phyloP scores from a whole-genome alignment of 2,329 filamentous ascomycete species.

The Colletotrichum limetticola region DNA sequence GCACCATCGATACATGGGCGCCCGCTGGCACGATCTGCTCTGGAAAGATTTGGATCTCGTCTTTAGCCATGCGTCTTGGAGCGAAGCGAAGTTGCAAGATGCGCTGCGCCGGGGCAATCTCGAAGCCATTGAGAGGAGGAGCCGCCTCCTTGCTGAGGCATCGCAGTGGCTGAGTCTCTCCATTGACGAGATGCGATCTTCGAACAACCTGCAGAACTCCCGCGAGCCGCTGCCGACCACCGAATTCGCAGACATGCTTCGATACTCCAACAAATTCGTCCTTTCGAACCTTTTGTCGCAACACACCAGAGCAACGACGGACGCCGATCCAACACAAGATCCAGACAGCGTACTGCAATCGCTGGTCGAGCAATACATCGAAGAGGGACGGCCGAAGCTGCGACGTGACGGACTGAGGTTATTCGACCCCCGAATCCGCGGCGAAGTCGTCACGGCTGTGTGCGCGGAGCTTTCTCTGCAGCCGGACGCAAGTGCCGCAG shows the following conservation, averaged over 20 bases:
- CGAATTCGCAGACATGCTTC: constrained; percentile 33
- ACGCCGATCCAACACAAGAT: not conserved
- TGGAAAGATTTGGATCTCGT: constrained; percentile 35
- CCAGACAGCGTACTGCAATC: constrained; percentile 12
- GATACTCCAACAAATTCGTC: constrained; percentile 29
- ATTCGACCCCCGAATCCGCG: constrained; percentile 29
- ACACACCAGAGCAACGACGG: constrained; percentile 16
- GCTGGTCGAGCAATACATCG: constrained; percentile 30
- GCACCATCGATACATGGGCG: constrained; percentile 34
- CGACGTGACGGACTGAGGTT: constrained; percentile 20
- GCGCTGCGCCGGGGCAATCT: constrained; percentile 28
- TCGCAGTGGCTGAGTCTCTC: constrained; percentile 32
- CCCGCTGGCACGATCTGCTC: constrained; percentile 34
- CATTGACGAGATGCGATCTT: constrained; percentile 33
- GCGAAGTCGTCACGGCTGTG: constrained; percentile 46
- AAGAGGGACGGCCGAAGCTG: constrained; percentile 26
- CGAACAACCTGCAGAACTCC: constrained; percentile 13
- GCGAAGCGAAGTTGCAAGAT: constrained; percentile 16
- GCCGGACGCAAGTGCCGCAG: constrained; percentile 34
- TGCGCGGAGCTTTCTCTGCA: constrained; percentile 43
- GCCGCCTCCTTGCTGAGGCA: constrained; percentile 28
- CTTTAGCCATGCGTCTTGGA: constrained; percentile 32
- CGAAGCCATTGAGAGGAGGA: constrained; percentile 27
- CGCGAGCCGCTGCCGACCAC: constrained; percentile 30
- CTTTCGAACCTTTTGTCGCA: constrained; percentile 31